Conservation (phyloP, 148 eudicot species). For the Rhododendron vialii region DNA sequence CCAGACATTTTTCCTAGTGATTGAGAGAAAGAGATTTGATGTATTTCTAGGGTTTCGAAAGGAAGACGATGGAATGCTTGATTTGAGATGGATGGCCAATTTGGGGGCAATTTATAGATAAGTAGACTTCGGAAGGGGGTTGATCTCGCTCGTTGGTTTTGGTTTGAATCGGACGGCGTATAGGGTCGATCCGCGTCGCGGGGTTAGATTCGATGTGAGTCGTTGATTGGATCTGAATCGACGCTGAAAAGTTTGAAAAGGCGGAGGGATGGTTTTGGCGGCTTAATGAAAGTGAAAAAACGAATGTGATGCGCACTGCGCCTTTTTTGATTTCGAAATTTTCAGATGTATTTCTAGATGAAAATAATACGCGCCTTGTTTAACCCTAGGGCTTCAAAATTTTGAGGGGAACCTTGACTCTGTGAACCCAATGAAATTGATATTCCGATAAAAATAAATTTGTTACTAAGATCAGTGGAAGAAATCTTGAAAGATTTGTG, state of each 20-base stretch:
- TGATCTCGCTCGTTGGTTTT: neutral
- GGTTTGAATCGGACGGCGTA: slow-evolving; percentile 13
- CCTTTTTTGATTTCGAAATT: neutral
- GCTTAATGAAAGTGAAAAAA: neutral
- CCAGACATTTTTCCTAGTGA: slow-evolving; percentile 30
- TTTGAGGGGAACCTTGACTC: too few species aligned
- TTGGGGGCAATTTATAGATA: neutral
- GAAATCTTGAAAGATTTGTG: too few species aligned
- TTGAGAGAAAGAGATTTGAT: neutral
- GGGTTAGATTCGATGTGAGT: neutral
- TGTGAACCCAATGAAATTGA: too few species aligned
- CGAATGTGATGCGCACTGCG: neutral
- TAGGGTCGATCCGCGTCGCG: slow-evolving; percentile 17
- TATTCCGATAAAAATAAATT: too few species aligned
- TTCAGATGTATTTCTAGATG: neutral
- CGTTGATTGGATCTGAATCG: slow-evolving; percentile 10
- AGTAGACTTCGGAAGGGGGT: neutral
- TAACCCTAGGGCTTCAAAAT: too few species aligned
- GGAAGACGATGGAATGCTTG: neutral
- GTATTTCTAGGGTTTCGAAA: neutral
- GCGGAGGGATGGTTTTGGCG: slow-evolving; percentile 2
- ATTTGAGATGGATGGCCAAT: neutral
- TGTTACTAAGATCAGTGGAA: too few species aligned
- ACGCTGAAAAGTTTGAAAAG: neutral
- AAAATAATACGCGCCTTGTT: neutral